Conservation (phyloP, 768 basidiomycete genomes). For the Multifurca ochricompacta region DNA sequence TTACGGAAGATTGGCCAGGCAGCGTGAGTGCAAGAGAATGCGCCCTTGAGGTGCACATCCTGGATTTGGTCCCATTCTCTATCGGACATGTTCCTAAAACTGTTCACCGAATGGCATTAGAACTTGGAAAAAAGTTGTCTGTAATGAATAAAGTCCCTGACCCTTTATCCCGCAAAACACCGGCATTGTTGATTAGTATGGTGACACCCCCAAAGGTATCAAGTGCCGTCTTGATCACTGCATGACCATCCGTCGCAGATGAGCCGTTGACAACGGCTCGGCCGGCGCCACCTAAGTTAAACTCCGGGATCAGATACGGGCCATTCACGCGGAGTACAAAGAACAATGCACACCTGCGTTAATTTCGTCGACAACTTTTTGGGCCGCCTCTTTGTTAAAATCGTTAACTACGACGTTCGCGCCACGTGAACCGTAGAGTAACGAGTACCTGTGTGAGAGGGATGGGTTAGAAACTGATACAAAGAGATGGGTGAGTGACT, state of each 20-base stretch:
- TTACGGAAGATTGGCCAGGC: slow-evolving; percentile 94
- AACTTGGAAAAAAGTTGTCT: background rate
- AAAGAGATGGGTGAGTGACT: slow-evolving; percentile 30
- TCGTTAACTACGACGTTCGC: slow-evolving; percentile 96
- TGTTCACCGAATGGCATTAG: slow-evolving; percentile 25
- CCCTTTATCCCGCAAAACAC: slow-evolving; percentile 80
- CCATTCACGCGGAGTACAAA: background rate
- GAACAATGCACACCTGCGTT: slow-evolving; percentile 48
- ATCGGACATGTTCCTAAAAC: slow-evolving; percentile 97
- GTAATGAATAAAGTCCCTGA: slow-evolving; percentile 27
- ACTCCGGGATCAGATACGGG: background rate
- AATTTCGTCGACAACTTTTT: slow-evolving; percentile 90
- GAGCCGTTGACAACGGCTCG: slow-evolving; percentile 83
- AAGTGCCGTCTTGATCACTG: slow-evolving; percentile 80
- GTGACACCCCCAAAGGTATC: slow-evolving; percentile 77
- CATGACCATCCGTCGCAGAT: slow-evolving; percentile 77
- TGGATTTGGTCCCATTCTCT: slow-evolving; percentile 86
- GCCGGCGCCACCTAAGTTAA: slow-evolving; percentile 52
- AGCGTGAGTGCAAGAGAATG: slow-evolving; percentile 88
- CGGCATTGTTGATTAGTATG: slow-evolving; percentile 95
- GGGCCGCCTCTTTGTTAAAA: slow-evolving; percentile 78
- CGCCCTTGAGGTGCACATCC: slow-evolving; percentile 89
- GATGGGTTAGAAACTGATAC: too few relatives aligned
- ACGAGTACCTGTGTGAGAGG: slow-evolving; percentile 87
- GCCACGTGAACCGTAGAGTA: slow-evolving; percentile 86